Conservation (phyloP, 306 rosid genomes). For the Fragaria ananassa region DNA sequence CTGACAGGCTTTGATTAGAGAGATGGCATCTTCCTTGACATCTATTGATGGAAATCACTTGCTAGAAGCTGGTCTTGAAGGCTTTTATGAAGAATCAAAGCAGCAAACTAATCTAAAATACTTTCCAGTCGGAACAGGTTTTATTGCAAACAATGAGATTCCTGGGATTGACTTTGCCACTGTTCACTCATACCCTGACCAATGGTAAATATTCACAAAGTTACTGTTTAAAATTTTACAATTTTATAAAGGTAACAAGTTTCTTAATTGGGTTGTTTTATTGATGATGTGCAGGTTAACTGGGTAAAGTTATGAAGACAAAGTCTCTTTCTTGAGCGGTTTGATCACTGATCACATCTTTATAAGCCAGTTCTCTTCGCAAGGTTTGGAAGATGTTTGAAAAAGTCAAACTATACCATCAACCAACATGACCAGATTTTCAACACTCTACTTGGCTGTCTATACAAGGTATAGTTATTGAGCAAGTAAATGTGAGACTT, state of each 20-base stretch:
- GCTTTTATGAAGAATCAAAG: too few species aligned
- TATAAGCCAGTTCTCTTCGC: conserved; percentile 76
- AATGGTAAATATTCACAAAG: conserved; percentile 44
- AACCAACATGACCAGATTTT: too few species aligned
- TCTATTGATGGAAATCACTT: conserved; percentile 88
- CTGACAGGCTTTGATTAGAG: conserved; percentile 70
- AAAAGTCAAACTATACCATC: conserved; percentile 29
- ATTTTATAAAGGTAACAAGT: not conserved
- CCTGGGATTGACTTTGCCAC: conserved; percentile 36
- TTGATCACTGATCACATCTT: conserved; percentile 76
- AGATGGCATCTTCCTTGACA: conserved; percentile 86
- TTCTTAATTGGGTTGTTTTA: conserved; percentile 7
- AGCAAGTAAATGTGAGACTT: too few species aligned
- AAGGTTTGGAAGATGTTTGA: conserved; percentile 71
- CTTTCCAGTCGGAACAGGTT: conserved; percentile 70
- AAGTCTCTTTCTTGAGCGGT: conserved; percentile 49
- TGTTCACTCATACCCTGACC: conserved; percentile 84
- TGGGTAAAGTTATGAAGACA: conserved; percentile 51
- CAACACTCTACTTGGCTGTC: conserved; percentile 53
- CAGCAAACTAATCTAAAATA: conserved; percentile 44
- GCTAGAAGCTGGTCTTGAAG: not conserved
- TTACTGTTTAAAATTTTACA: not conserved
- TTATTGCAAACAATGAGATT: conserved; percentile 80
- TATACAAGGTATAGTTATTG: conserved; percentile 6
- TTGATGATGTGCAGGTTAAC: conserved; percentile 50